phyloP scores from a whole-genome alignment of 1,139 yeast genomes.

The Lodderomyces metapsilosis region DNA sequence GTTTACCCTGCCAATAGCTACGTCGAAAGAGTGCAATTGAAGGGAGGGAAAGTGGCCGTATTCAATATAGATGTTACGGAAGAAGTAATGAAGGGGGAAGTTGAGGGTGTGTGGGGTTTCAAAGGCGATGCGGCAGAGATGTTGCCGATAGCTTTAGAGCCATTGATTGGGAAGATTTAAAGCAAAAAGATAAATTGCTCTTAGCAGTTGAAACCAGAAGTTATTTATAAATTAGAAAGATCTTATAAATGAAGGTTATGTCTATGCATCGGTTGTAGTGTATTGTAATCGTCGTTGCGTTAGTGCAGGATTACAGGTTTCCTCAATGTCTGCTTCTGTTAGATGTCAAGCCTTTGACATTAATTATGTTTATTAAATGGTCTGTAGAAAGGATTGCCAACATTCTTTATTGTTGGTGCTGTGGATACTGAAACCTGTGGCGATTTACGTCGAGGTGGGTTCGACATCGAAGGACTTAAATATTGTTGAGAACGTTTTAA shows the following conservation, averaged over 20 bases:
- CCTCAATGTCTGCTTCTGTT: background rate
- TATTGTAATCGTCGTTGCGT: too few species aligned
- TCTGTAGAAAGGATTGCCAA: conserved; percentile 17
- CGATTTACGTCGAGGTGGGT: background rate
- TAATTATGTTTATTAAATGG: conserved; percentile 8
- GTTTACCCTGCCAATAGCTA: conserved; percentile 93
- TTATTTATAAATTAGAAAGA: too few species aligned
- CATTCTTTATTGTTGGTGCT: conserved; percentile 1
- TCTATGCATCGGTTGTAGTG: too few species aligned
- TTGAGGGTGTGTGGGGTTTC: conserved; percentile 62
- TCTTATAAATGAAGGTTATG: too few species aligned
- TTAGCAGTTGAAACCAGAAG: too few species aligned
- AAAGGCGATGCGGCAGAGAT: conserved; percentile 77
- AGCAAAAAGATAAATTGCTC: too few species aligned
- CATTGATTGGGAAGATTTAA: conserved; percentile 30
- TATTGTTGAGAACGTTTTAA: conserved; percentile 9
- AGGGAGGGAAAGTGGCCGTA: conserved; percentile 82
- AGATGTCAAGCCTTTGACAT: too few species aligned
- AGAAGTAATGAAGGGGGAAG: conserved; percentile 38
- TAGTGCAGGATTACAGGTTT: too few species aligned
- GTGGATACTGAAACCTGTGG: background rate
- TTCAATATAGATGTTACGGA: conserved; percentile 69
- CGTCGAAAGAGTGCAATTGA: conserved; percentile 68
- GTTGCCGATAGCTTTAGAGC: conserved; percentile 66
- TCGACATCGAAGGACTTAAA: conserved; percentile 6